Evolutionary conservation across 108 stramenopile genomes (phyloP), one percentile per base, ranked within the genome.

Genomic region (Nannochloropsis gaditana): DNA sequence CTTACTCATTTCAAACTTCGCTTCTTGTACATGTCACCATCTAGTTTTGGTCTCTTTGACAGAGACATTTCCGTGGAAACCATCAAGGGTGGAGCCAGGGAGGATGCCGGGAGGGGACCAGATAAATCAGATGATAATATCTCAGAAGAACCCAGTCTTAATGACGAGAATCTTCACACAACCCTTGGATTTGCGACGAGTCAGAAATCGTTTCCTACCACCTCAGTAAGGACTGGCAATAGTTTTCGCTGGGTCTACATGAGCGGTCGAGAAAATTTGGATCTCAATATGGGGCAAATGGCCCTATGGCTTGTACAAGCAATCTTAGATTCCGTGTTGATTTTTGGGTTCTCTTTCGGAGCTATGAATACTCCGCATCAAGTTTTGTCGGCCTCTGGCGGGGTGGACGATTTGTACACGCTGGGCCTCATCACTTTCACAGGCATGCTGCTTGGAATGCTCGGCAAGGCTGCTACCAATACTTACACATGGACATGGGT

Each of bases 21-120:
- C 15, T 50, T 50, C 47, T 73, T 73, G 59, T 8, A 15, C n/a
- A n/a, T n/a, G 59, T 73, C 47, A 6, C 59, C 6, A n/a, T 73
- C 2, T 15, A 21, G 44, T 41, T 43, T 87, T 11, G 87, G 87
- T 17, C 84, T 87, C 21, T 87, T 84, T 43, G 87, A 87, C 84
- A 43, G 80, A 45, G 87, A 87, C 44, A 81, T 87, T 11, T 19
- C 41, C 43, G 80, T 42, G 17, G 41, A 73, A 11, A 81, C 83
- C 21, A 83, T 82, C 59, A 19, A 45, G 42, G 83, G 41, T 2
- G 21, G 2, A 17, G 80, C 79, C 81, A 82, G 19, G 59, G 2
- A 15, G 4, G 59, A 73, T n/a, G 59, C 59, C 31, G 31, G 31
- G 31, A 31, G 31, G 0, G 31, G 31, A 31, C 31, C 31, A 31